Evolutionary conservation across 148 eudicot genomes (phyloP).

Genomic region (Rhododendron henanense): DNA sequence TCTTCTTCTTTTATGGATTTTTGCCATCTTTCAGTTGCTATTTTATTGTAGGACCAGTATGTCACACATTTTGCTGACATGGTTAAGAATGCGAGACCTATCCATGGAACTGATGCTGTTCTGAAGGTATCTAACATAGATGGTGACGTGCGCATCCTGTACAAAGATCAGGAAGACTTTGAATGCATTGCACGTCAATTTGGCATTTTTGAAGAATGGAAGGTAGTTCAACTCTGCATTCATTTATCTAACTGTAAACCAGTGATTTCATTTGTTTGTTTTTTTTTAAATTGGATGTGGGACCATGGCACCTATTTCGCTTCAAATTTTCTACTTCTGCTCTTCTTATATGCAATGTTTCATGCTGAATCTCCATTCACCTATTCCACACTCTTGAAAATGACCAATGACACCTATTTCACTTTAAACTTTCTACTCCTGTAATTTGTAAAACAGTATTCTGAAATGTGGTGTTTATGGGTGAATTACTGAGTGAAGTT

Average conservation of each 20-base stretch:
- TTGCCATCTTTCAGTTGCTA: not conserved
- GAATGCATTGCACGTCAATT: constrained; percentile 75
- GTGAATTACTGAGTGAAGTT: not conserved
- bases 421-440: not conserved
- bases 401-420: not conserved
- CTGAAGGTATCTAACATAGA: constrained; percentile 56
- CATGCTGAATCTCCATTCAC: not conserved
- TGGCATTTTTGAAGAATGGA: constrained; percentile 98
- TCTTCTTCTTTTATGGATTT: not conserved
- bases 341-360: not conserved
- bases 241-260: not conserved
- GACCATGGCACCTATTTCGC: not conserved
- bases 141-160: constrained; percentile 76
- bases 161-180: constrained; percentile 65
- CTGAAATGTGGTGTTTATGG: not conserved
- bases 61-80: constrained; percentile 63
- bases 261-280: not conserved
- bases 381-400: not conserved
- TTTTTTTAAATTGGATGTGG: not conserved
- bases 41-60: constrained; percentile 56
- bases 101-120: constrained; percentile 50
- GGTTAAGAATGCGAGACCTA: constrained; percentile 63
- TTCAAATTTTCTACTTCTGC: too few species aligned
- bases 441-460: not conserved
- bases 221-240: constrained; percentile 42